phyloP scores from a whole-genome alignment of 139 green algal species.

The Trebouxia sp. region DNA sequence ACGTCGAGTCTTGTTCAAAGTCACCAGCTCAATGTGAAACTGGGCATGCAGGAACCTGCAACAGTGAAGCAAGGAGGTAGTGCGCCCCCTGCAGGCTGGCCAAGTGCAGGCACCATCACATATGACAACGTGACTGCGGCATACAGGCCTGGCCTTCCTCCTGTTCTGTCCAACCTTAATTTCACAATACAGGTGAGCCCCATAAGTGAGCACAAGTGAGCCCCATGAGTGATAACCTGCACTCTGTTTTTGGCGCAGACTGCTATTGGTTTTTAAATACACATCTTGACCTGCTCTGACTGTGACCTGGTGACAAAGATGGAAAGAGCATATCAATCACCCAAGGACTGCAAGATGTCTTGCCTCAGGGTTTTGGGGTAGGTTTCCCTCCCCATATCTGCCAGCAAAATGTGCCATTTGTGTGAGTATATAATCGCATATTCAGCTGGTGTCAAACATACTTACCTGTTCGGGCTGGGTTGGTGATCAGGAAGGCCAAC shows the following conservation, averaged over 20 bases:
- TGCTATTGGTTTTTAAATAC: no score
- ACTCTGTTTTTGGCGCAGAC: no score
- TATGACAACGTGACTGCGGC: slow-evolving; percentile 58
- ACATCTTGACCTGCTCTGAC: no score
- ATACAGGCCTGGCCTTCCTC: slow-evolving; percentile 75
- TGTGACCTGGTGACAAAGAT: no score
- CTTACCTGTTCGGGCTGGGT: slow-evolving; percentile 19
- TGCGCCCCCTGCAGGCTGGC: slow-evolving; percentile 61
- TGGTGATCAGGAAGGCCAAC: slow-evolving; percentile 12
- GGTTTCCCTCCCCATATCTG: no score
- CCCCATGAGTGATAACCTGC: no score
- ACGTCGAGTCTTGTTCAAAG: no score
- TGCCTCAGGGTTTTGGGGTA: no score
- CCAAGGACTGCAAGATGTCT: no score
- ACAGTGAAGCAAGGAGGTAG: slow-evolving; percentile 42
- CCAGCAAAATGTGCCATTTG: no score
- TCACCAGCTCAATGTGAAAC: neutral
- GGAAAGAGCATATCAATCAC: no score
- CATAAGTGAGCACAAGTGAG: no score
- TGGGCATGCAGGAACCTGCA: slow-evolving; percentile 4
- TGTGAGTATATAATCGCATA: neutral
- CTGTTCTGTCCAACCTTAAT: slow-evolving; percentile 65
- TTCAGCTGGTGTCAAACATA: neutral
- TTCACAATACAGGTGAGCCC: slow-evolving; percentile 56
- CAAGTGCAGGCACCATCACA: slow-evolving; percentile 55